phyloP scores from a whole-genome alignment of 306 rosid species.

The Cucumis cinereus region DNA sequence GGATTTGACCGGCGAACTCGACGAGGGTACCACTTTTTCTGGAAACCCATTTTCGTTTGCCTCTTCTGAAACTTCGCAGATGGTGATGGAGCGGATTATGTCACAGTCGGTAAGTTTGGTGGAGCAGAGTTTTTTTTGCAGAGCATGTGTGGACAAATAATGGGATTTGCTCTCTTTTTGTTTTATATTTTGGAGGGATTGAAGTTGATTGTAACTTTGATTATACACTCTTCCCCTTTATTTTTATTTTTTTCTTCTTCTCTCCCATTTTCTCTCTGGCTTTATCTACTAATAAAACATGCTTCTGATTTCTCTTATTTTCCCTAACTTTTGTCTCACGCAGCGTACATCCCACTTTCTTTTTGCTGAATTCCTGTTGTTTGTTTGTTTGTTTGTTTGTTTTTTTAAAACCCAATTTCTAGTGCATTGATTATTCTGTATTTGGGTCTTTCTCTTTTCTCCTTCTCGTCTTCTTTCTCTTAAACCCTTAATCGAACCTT shows the following conservation, averaged over 20 bases:
- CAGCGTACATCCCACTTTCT: neutral
- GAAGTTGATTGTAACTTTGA: conserved; percentile 8
- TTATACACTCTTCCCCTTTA: neutral
- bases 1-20: conserved; percentile 46
- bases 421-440: neutral
- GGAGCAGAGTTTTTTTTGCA: conserved; percentile 9
- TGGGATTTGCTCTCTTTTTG: conserved; percentile 1
- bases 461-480: neutral
- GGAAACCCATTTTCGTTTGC: conserved; percentile 91
- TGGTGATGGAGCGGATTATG: conserved; percentile 93
- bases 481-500: neutral
- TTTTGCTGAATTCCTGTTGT: conserved; percentile 1
- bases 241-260: neutral
- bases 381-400: neutral
- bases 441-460: neutral
- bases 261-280: neutral
- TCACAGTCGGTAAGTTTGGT: conserved; percentile 70
- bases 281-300: conserved; percentile 4
- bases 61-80: conserved; percentile 77
- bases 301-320: conserved; percentile 7
- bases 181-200: neutral
- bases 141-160: conserved; percentile 21
- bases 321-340: neutral
- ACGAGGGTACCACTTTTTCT: conserved; percentile 35
- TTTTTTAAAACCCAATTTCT: neutral